Conservation (phyloP, 2,329 filamentous ascomycete species). For the Thermothelomyces thermophilus region DNA sequence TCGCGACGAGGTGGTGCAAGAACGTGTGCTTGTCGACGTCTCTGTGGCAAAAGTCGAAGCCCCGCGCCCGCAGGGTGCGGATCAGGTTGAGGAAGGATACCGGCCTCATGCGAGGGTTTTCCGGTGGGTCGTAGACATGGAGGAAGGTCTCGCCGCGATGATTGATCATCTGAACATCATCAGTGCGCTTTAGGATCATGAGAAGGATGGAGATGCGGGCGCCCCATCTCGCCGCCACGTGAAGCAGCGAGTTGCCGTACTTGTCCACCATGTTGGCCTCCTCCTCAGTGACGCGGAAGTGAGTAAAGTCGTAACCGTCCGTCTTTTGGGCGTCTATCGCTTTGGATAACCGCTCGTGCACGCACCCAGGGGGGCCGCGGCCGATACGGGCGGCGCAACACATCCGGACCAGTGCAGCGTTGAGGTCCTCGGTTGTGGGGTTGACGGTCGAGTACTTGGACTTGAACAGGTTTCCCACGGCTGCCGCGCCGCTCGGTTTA, state of each 20-base stretch:
- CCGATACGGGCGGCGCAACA: constrained; percentile 21
- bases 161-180: constrained; percentile 23
- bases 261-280: constrained; percentile 25
- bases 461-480: constrained; percentile 16
- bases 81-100: constrained; percentile 25
- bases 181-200: constrained; percentile 22
- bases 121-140: constrained; percentile 25
- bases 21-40: constrained; percentile 26
- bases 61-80: constrained; percentile 21
- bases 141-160: constrained; percentile 25
- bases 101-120: constrained; percentile 19
- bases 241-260: constrained; percentile 25
- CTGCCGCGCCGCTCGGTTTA: constrained; percentile 6
- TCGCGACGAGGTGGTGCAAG: constrained; percentile 23
- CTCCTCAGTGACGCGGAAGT: constrained; percentile 23
- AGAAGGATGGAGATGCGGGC: constrained; percentile 24
- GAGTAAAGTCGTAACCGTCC: constrained; percentile 20
- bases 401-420: constrained; percentile 22
- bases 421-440: constrained; percentile 23
- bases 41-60: constrained; percentile 25
- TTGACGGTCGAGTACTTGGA: constrained; percentile 20
- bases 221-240: constrained; percentile 25
- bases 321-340: constrained; percentile 23
- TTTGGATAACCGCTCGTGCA: constrained; percentile 23
- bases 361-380: constrained; percentile 12